These are phyloP conservation scores for Nakazawaea populi DNA, from an alignment of 805 yeast genomes.

Conservation along the genomic window DNA sequence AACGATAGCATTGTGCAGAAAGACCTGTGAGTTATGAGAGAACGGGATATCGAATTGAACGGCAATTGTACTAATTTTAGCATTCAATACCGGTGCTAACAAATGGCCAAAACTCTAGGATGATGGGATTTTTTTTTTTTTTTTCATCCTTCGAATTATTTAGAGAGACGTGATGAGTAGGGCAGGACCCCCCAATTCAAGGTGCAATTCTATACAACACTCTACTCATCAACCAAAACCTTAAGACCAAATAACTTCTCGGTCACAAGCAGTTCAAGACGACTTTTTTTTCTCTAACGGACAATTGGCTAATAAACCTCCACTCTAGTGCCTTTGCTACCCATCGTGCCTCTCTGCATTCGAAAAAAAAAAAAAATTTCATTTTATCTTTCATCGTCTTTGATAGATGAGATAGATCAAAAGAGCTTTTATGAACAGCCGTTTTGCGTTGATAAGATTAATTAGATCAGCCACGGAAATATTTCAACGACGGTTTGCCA, in stretches of 20 bases:
- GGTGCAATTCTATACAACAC: too few relatives aligned
- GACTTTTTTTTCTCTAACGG: too few relatives aligned
- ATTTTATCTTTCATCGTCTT: background rate
- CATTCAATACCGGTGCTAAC: background rate
- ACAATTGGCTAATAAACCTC: too few relatives aligned
- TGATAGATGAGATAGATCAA: background rate
- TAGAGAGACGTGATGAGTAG: background rate
- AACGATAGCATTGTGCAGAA: slow-evolving; percentile 2
- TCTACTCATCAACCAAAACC: too few relatives aligned
- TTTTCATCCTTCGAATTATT: background rate
- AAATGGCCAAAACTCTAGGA: too few relatives aligned
- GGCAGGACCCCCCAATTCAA: too few relatives aligned
- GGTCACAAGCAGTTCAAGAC: too few relatives aligned
- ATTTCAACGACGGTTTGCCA: background rate
- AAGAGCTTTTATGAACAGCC: background rate
- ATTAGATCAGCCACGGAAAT: background rate
- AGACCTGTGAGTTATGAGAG: background rate
- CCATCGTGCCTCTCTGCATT: too few relatives aligned
- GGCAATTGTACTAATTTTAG: background rate
- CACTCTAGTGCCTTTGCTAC: too few relatives aligned
- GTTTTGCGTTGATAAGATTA: background rate
- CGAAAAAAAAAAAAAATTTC: background rate
- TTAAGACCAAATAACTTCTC: too few relatives aligned
- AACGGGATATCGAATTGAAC: background rate
- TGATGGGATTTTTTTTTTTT: background rate